Evolutionary conservation across 73 alveolate species (phyloP), one percentile per base, ranked within the genome.

Genomic region (Halteria grandinella): DNA sequence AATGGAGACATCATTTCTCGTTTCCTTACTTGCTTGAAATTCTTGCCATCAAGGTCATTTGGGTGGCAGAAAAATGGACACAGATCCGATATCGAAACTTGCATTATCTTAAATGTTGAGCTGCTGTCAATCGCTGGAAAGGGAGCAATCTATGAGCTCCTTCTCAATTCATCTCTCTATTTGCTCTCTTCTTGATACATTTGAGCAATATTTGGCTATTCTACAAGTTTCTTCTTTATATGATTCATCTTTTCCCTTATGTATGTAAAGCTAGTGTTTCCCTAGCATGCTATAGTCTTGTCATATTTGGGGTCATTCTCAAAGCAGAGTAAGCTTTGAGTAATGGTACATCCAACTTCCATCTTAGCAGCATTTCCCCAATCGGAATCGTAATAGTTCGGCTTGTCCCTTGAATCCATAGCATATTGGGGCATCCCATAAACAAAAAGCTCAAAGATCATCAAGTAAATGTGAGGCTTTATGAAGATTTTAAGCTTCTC

Each of bases 1-100:
- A 82, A 64, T 0, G 91, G 91, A 31, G 75, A 72, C 33, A 82
- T 71, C 81, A 82, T 17, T 31, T 82, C 86, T 39, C 91, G 15
- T 36, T 71, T 82, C 32, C 41, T 54, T 3, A 82, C 82, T 21
- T 58, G 37, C 21, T 55, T 31, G 20, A 70, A 52, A 33, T 49
- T 58, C 49, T 71, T 82, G 14, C 85, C 85, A 11, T 82, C 85
- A n/a, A 82, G 25, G 49, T 82, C 91, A 21, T 57, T 25, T 25
- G 41, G 62, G 27, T 40, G 15, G 63, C 91, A 82, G 75, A 82
- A 52, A 69, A 55, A 82, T 14, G 86, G 91, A 44, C 76, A 54
- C 14, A 77, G 36, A 29, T 82, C 83, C 14, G 73, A 53, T 6
- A 82, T 55, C 20, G 75, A 52, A 5, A 82, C 24, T 36, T 76